These are phyloP conservation scores for Elasticomyces elasticus DNA, from an alignment of 495 filamentous ascomycete species.

Conservation along the genomic window DNA sequence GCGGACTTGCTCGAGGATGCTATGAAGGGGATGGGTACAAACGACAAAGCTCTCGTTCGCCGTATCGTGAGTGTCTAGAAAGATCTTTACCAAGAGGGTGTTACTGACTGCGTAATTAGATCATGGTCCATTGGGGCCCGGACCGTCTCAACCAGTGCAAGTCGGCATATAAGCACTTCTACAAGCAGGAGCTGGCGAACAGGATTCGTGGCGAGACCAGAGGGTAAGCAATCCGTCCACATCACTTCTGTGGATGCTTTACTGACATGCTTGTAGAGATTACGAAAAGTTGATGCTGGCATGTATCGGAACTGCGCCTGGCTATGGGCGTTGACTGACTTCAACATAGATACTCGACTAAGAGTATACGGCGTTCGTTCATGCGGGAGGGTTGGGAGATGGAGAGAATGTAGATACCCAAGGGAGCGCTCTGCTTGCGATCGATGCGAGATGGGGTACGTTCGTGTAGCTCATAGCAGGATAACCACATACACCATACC, in stretches of 20 bases:
- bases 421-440: background rate
- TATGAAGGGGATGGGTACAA: conserved; percentile 81
- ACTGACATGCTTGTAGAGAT: conserved; percentile 39
- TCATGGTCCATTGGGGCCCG: conserved; percentile 71
- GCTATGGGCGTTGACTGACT: background rate
- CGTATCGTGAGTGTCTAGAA: conserved; percentile 39
- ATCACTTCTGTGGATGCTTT: background rate
- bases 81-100: background rate
- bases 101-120: background rate
- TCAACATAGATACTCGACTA: background rate
- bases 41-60: conserved; percentile 66
- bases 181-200: conserved; percentile 47
- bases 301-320: conserved; percentile 11
- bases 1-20: conserved; percentile 69
- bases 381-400: background rate
- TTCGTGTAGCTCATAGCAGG: too few relatives aligned
- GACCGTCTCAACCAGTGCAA: conserved; percentile 62
- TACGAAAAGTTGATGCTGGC: conserved; percentile 62
- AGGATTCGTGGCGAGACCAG: conserved; percentile 75
- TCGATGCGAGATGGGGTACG: background rate
- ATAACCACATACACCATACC: too few relatives aligned
- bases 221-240: conserved; percentile 25
- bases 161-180: conserved; percentile 57
- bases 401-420: background rate
- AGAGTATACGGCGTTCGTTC: background rate